Base-by-base conservation (phyloP, 2,329 filamentous ascomycete species). In the Exophiala calicioides region DNA sequence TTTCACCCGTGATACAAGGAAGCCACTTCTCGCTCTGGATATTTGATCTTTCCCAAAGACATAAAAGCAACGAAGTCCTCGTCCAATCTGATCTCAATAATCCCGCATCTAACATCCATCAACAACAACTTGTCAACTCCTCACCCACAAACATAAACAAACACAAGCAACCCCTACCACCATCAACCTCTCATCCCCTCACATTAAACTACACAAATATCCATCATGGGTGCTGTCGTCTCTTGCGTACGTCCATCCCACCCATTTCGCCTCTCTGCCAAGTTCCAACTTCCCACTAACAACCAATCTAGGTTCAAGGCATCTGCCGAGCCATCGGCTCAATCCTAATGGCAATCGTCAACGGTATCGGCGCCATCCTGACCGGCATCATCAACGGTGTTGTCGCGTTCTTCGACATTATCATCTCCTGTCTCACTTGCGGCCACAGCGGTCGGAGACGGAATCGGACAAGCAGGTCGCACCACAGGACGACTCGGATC, bases 221-320 rank as follows among this genome's bases (percentile, higher is more conserved):
- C 61, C 69, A 83, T 68, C 59, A 91, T 93, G 88, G 88, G 88
- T 73, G 86, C 85, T 69, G 83, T 93, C 63, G 76, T 89, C 58
- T 90, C 86, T 66, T 90, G 87, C 66, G 87, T 91, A 87, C 63
- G 86, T 79, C 31, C n/a, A 27, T 33, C 5, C 21, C 18, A 8
- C 36, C 31, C 31, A 13, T 21, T 21, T 13, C 26, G 13, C 26
- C 23, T 32, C 30, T 33, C 33, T n/a, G 26, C 15, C 26, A 16
- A 38, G 16, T 18, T 31, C 47, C 45, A 33, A 27, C 36, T 27
- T 15, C 18, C 15, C 9, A 37, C 19, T 4, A 23, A 10, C 20
- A 32, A 29, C 32, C 23, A 23, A 13, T 33, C 19, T 56, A 85
- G 82, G 75, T 86, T 64, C 59, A 74, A 62, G 72, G 72, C 61